Conservation (phyloP, 352 stramenopile genomes). For the Phytophthora hybrid region DNA sequence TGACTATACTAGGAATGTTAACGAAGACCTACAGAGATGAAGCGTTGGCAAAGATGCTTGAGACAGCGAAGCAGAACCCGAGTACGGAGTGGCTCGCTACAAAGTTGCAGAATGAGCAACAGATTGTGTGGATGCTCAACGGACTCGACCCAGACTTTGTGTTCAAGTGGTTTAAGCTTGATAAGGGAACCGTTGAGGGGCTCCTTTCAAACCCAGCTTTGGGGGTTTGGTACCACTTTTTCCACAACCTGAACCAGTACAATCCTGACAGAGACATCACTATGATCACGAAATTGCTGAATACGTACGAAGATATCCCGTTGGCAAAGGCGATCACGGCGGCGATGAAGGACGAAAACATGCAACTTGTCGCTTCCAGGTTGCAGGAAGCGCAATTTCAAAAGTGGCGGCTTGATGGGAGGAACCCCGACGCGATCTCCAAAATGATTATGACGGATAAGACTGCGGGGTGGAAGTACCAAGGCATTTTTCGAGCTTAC, state of each 20-base stretch:
- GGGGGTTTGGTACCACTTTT: background rate
- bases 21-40: no score
- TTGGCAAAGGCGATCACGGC: background rate
- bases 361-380: background rate
- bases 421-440: background rate
- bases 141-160: no score
- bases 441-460: background rate
- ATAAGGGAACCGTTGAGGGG: no score
- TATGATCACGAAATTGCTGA: background rate
- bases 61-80: no score
- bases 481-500: background rate
- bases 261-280: background rate
- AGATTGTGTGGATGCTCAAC: no score
- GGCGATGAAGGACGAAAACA: background rate
- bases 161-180: no score
- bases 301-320: background rate
- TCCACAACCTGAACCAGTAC: background rate
- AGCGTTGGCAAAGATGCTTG: no score
- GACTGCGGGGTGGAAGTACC: background rate
- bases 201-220: background rate
- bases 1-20: no score
- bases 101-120: no score
- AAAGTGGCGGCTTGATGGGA: no score
- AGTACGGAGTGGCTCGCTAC: no score
- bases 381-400: no score